Evolutionary conservation across 192 early-diverging fungal species (phyloP), one percentile per base, ranked within the genome.

Genomic region (Podila epicladia): DNA sequence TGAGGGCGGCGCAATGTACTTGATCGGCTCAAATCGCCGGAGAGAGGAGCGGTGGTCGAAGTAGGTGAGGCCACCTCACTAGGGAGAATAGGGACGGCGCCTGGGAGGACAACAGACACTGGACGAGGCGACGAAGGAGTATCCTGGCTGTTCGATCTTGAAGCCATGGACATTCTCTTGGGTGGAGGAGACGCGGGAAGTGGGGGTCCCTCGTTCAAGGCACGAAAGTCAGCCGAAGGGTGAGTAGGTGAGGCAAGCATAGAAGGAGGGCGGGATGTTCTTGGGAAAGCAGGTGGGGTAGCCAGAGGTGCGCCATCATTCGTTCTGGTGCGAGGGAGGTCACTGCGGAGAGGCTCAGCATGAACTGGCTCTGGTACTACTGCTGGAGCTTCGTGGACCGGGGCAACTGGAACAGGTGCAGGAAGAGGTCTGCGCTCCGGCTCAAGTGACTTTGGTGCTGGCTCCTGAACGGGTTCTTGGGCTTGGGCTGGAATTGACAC

Each of bases 261-360:
- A 5, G 77, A 80, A 1, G 77, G 62, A 61, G 77, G 77, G 31
- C 77, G 77, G 15, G 77, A 73, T 35, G 63, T 51, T 9, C 77
- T 71, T 51, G 71, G 71, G 48, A 69, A 7, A 7, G 77, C 29
- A 35, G 77, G 71, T 28, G 71, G 77, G 11, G 77, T 73, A 20
- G 71, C 71, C 38, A 69, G 12, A 2, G 77, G 76, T 9, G 55
- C 19, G 8, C 31, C 59, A 19, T 72, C 69, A 31, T 77, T 67
- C 12, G 77, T 69, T n/a, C 70, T 68, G 15, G 26, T 20, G 12
- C 62, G 59, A 17, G 59, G 59, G 24, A 61, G 59, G 5, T 61
- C 59, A 19, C 2, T 61, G 59, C 59, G 70, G 22, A 29, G 29
- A 5, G 66, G 62, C 26, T 80, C 77, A 11, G 51, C 22, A 37